Base-by-base conservation (phyloP, 192 early-diverging fungal species). In the Backusella parvicylindrica region DNA sequence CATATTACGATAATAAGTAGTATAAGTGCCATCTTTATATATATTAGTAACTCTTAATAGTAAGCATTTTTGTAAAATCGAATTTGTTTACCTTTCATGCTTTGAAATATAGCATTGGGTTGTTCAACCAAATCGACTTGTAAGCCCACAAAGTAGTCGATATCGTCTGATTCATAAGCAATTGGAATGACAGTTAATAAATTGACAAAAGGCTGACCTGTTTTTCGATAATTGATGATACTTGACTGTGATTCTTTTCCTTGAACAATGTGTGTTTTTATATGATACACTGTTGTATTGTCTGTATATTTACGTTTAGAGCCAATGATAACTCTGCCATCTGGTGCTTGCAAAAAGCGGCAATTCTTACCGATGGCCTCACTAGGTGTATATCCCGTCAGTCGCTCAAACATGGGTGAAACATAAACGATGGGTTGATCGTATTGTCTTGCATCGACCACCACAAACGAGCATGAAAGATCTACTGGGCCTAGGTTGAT, bases 161-260 rank as follows among this genome's bases (percentile, higher is more conserved):
- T 79, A 15, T 89, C 90, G 3, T 88, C 80, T 2, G 71, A 74
- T 38, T 82, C 77, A 76, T 80, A 82, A 9, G 77, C 47, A 23
- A 92, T 81, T 0, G 91, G 91, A 32, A 92, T 86, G 18, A 91
- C 79, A 0, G 91, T 91, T 6, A 92, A 69, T 16, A 91, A 78
- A 72, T 92, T 92, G 60, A 92, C 87, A 82, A 92, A 92, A 6
- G 91, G 86, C 81, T 89, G 89, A 28, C 91, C 91, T 21, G 80
- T 83, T 68, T 91, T 91, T 33, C 86, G 79, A 78, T 92, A 92
- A 75, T 92, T 92, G 30, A 92, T 88, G 16, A 91, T 79, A 8
- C 85, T 86, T 36, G 87, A 86, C 70, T 92, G 91, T 33, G 84
- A 87, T 82, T 92, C 91, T 47, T 91, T 84, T 8, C 84, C 77